Percentiles rank a stretch among this genome's conserved stretches.
phyloP scores from a whole-genome alignment of 2,329 filamentous ascomycete species.

The Diaporthe amygdali region DNA sequence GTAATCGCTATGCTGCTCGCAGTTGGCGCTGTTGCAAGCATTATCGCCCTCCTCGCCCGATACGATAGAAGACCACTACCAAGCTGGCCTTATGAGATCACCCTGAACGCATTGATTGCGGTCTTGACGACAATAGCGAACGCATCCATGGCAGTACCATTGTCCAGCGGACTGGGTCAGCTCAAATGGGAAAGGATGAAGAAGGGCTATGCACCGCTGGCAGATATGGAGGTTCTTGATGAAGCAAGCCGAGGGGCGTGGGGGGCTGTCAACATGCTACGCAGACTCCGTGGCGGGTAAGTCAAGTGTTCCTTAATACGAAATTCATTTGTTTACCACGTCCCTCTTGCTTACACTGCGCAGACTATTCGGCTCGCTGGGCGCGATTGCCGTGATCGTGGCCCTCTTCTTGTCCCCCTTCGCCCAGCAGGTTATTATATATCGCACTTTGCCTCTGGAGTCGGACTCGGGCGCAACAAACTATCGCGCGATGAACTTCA shows the following conservation, averaged over 20 bases:
- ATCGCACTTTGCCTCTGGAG: constrained; percentile 29
- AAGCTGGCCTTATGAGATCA: constrained; percentile 38
- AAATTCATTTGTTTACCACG: background rate
- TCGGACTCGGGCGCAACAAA: constrained; percentile 31
- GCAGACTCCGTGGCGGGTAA: constrained; percentile 35
- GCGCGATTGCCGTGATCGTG: constrained; percentile 34
- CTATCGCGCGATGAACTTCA: constrained; percentile 35
- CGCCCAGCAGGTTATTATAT: constrained; percentile 38
- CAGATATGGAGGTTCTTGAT: constrained; percentile 39
- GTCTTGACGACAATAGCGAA: constrained; percentile 36
- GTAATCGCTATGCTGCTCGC: constrained; percentile 33
- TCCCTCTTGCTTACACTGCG: background rate
- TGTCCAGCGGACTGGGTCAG: constrained; percentile 38
- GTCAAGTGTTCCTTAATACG: background rate
- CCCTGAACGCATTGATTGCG: constrained; percentile 39
- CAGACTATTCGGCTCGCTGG: constrained; percentile 36
- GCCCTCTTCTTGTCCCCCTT: constrained; percentile 37
- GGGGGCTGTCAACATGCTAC: constrained; percentile 36
- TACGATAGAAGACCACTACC: constrained; percentile 35
- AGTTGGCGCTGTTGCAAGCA: constrained; percentile 33
- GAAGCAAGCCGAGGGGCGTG: constrained; percentile 38
- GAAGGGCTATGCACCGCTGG: constrained; percentile 33
- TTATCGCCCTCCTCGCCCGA: constrained; percentile 35
- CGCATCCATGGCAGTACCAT: constrained; percentile 34
- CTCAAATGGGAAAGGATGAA: constrained; percentile 40